Conservation (phyloP, 768 basidiomycete genomes). For the Russula sp. region DNA sequence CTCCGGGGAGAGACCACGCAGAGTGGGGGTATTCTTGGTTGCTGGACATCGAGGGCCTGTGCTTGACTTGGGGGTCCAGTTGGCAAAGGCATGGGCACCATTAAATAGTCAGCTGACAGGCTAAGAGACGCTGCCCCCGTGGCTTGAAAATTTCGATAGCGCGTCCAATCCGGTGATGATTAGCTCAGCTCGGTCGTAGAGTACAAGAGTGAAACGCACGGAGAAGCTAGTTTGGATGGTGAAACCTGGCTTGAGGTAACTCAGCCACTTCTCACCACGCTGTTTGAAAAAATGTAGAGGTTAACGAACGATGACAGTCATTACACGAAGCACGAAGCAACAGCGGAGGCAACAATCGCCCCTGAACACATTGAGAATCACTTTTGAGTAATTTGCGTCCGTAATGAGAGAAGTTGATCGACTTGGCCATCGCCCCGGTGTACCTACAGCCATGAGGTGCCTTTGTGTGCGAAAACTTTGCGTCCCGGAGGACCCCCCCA, state of each 20-base stretch:
- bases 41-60: neutral
- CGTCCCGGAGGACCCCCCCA: neutral
- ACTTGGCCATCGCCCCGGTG: neutral
- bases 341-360: neutral
- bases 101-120: neutral
- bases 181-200: neutral
- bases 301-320: neutral
- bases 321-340: neutral
- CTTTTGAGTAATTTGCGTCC: neutral
- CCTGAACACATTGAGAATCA: too few species aligned
- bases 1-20: neutral
- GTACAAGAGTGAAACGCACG: neutral
- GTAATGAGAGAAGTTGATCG: neutral
- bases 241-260: neutral
- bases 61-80: neutral
- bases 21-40: neutral
- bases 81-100: neutral
- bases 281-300: neutral
- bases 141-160: neutral
- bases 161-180: neutral
- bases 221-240: neutral
- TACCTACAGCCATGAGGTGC: neutral
- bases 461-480: neutral
- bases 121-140: neutral
- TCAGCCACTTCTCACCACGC: neutral